Percentiles rank a stretch among this genome's conserved stretches.
Evolutionary conservation across 2,329 filamentous ascomycete genomes (phyloP).

Genomic region (Juglanconis oblonga): DNA sequence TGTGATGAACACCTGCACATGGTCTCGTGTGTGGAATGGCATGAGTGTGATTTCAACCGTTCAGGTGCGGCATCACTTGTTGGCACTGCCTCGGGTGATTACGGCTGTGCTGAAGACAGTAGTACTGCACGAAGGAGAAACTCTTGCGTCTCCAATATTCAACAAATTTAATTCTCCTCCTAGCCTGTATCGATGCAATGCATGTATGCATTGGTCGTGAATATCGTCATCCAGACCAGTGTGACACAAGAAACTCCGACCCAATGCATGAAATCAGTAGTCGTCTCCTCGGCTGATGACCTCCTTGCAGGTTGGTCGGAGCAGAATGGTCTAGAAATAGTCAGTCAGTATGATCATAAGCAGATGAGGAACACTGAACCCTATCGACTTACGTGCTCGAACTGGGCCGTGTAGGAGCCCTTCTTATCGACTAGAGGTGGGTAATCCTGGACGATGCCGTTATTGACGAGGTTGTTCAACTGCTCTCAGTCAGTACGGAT

Average conservation of each 20-base stretch:
- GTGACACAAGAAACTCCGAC: neutral
- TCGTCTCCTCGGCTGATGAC: conserved; percentile 84
- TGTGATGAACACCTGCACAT: too few relatives aligned
- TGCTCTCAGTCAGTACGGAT: conserved; percentile 30
- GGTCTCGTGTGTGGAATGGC: too few relatives aligned
- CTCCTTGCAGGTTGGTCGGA: conserved; percentile 80
- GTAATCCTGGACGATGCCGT: conserved; percentile 85
- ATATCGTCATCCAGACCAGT: neutral
- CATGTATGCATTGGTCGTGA: neutral
- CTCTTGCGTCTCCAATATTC: neutral
- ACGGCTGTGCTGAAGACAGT: too few relatives aligned
- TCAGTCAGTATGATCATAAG: conserved; percentile 10
- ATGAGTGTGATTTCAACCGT: too few relatives aligned
- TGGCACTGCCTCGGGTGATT: too few relatives aligned
- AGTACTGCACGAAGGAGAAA: neutral
- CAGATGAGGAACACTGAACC: neutral
- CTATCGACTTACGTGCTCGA: conserved; percentile 73
- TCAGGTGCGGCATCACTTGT: too few relatives aligned
- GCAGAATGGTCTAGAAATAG: conserved; percentile 62
- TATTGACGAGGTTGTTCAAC: conserved; percentile 82
- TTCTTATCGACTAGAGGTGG: conserved; percentile 88
- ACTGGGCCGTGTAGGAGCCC: conserved; percentile 92
- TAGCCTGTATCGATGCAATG: neutral
- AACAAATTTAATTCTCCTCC: neutral
- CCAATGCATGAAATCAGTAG: conserved; percentile 50